phyloP scores from a whole-genome alignment of 805 yeast species.

The Cyberlindnera samutprakarnensis region DNA sequence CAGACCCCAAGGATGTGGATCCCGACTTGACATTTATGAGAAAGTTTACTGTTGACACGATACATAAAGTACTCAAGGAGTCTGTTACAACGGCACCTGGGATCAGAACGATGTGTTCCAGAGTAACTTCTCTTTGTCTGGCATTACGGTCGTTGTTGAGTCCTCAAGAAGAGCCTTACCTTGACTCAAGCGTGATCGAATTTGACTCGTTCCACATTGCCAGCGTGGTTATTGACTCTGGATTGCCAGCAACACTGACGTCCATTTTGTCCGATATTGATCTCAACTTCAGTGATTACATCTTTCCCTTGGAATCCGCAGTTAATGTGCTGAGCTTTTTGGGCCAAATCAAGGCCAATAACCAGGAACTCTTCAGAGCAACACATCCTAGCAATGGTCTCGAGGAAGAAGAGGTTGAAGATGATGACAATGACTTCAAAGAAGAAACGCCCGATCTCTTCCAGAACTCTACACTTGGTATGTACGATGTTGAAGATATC shows the following conservation, averaged over 20 bases:
- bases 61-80: conserved; percentile 56
- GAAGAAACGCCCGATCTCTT: conserved; percentile 78
- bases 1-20: conserved; percentile 47
- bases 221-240: conserved; percentile 60
- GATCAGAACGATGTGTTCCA: conserved; percentile 43
- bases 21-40: conserved; percentile 68
- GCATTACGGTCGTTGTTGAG: conserved; percentile 20
- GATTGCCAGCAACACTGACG: conserved; percentile 50
- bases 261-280: conserved; percentile 59
- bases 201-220: conserved; percentile 60
- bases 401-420: conserved; percentile 50
- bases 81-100: conserved; percentile 28
- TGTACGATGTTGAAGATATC: conserved; percentile 79
- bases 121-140: conserved; percentile 34
- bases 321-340: conserved; percentile 52
- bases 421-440: conserved; percentile 48
- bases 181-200: conserved; percentile 31
- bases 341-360: conserved; percentile 48
- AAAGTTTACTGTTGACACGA: conserved; percentile 62
- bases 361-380: conserved; percentile 50
- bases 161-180: conserved; percentile 12
- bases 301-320: conserved; percentile 48
- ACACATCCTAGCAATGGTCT: conserved; percentile 29
- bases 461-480: conserved; percentile 84
- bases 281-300: conserved; percentile 62